A percentile compares a stretch with the other conserved stretches of the same genome.
phyloP scores from a whole-genome alignment of 208 protist genomes.

The Trypanosomatidae sp. region DNA sequence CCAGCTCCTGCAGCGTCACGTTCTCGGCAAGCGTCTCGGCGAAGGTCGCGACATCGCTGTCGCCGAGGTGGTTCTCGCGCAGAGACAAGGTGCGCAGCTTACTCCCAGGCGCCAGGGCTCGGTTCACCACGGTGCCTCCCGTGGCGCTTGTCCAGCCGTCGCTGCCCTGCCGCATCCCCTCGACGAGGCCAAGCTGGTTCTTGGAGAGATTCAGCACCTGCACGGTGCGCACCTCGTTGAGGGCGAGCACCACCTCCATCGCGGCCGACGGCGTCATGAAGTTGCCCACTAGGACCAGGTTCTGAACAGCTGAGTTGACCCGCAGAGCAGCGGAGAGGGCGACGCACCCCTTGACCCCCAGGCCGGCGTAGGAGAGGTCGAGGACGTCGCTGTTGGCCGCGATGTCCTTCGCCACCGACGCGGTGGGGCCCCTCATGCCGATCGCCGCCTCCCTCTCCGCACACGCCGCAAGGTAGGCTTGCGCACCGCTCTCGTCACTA shows the following conservation, averaged over 20 bases:
- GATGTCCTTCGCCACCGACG: slow-evolving; percentile 57
- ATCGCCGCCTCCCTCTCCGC: slow-evolving; percentile 43
- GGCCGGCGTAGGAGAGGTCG: slow-evolving; percentile 67
- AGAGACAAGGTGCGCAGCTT: slow-evolving; percentile 54
- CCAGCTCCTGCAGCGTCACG: slow-evolving; percentile 65
- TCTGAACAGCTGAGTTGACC: slow-evolving; percentile 60
- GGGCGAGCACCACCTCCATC: slow-evolving; percentile 58
- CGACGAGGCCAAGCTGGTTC: slow-evolving; percentile 67
- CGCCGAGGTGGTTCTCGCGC: slow-evolving; percentile 69
- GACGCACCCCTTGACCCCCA: slow-evolving; percentile 65
- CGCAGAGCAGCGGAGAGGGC: slow-evolving; percentile 77
- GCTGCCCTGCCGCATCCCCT: slow-evolving; percentile 26
- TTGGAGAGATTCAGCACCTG: slow-evolving; percentile 71
- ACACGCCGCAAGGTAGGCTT: slow-evolving; percentile 63
- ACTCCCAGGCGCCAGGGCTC: slow-evolving; percentile 57
- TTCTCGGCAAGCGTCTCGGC: slow-evolving; percentile 81
- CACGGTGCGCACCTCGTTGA: slow-evolving; percentile 61
- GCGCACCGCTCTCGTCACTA: slow-evolving; percentile 60
- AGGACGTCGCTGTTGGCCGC: slow-evolving; percentile 53
- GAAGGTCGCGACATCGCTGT: slow-evolving; percentile 73
- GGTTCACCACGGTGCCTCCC: slow-evolving; percentile 64
- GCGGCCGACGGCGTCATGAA: slow-evolving; percentile 70
- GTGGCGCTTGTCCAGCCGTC: slow-evolving; percentile 4
- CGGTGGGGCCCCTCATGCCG: slow-evolving; percentile 77
- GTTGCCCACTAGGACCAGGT: slow-evolving; percentile 74